Conservation (phyloP, 2,329 filamentous ascomycete genomes). For the Fusarium ramigenum region DNA sequence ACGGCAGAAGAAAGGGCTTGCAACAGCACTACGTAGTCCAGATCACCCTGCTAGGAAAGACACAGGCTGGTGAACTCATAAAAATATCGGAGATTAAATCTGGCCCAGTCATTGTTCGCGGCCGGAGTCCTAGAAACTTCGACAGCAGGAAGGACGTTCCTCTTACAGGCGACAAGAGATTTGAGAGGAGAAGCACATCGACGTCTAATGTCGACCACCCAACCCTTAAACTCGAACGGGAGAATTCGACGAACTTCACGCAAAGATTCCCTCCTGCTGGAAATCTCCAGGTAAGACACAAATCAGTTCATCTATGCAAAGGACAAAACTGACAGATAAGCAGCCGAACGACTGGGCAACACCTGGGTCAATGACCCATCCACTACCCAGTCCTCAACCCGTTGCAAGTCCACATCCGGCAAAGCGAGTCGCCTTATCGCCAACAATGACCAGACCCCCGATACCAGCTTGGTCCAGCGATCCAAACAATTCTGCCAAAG, state of each 20-base stretch:
- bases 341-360: slow-evolving; percentile 58
- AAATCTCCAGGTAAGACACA: slow-evolving; percentile 47
- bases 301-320: too few species aligned
- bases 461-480: slow-evolving; percentile 62
- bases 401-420: slow-evolving; percentile 56
- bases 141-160: slow-evolving; percentile 89
- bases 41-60: slow-evolving; percentile 81
- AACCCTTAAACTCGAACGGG: slow-evolving; percentile 48
- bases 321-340: slow-evolving; percentile 29
- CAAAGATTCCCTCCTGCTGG: slow-evolving; percentile 48
- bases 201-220: slow-evolving; percentile 46
- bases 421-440: slow-evolving; percentile 64
- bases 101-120: slow-evolving; percentile 93
- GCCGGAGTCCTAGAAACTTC: slow-evolving; percentile 92
- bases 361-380: slow-evolving; percentile 48
- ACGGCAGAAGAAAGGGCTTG: slow-evolving; percentile 89
- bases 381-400: slow-evolving; percentile 44
- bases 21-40: slow-evolving; percentile 95
- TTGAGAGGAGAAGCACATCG: slow-evolving; percentile 56
- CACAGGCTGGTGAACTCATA: slow-evolving; percentile 72
- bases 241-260: slow-evolving; percentile 43
- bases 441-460: slow-evolving; percentile 60
- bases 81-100: slow-evolving; percentile 87
- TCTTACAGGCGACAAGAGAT: slow-evolving; percentile 65
- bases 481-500: slow-evolving; percentile 38